A percentile compares a stretch with the other conserved stretches of the same genome.
Evolutionary conservation across 1,139 yeast species (phyloP).

Genomic region (Debaryomycetaceae sp.): DNA sequence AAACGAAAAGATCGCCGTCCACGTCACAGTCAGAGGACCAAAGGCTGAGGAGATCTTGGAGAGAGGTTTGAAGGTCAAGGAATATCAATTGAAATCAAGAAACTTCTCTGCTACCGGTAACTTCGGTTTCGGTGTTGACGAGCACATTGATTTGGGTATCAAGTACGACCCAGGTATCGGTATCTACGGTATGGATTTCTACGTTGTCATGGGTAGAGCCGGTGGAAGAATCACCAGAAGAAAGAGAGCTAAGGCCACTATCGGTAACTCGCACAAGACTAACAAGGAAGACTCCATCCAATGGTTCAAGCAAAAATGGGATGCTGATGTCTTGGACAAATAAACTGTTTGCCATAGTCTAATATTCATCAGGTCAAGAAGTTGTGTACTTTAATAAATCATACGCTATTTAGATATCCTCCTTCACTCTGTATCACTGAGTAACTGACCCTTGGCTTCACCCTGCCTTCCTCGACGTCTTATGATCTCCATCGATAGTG

Average conservation of each 20-base stretch:
- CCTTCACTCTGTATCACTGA: background rate
- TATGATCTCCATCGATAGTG: too few relatives aligned
- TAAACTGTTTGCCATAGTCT: conserved; percentile 26
- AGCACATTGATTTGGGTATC: conserved; percentile 99
- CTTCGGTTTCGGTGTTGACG: conserved; percentile 99
- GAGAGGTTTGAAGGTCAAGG: conserved; percentile 99
- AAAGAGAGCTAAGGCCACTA: conserved; percentile 88
- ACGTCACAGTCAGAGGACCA: conserved; percentile 99
- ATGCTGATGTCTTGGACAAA: conserved; percentile 93
- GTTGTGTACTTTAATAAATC: conserved; percentile 8
- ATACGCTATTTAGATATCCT: conserved; percentile 4
- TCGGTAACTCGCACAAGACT: conserved; percentile 94
- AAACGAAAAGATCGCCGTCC: conserved; percentile 99
- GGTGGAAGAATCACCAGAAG: conserved; percentile 99
- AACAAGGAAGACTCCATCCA: conserved; percentile 89
- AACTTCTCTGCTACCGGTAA: conserved; percentile 99
- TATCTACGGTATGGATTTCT: conserved; percentile 99
- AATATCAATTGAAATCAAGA: conserved; percentile 89
- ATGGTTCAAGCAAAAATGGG: conserved; percentile 99
- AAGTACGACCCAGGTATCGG: conserved; percentile 99
- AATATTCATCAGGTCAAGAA: conserved; percentile 5
- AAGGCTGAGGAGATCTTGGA: conserved; percentile 99
- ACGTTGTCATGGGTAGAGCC: conserved; percentile 99
- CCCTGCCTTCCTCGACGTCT: too few relatives aligned
- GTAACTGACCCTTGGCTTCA: too few relatives aligned